Base-by-base conservation (phyloP, 441 rosid species). In the Melastoma candidum region DNA sequence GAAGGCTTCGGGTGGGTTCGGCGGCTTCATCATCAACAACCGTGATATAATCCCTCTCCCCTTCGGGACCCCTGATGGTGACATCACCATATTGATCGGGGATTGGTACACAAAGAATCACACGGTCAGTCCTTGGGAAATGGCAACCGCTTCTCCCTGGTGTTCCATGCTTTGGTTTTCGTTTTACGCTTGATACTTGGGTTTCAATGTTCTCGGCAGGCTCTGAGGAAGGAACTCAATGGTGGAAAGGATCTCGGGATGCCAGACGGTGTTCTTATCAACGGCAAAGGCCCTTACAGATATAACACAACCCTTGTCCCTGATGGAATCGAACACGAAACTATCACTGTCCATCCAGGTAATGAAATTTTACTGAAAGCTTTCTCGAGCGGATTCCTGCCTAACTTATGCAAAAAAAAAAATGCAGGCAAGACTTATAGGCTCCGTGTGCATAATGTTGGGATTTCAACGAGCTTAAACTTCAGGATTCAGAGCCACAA, bases 401-500 rank as follows among this genome's bases (percentile, higher is more conserved):
- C 41, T 36, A 36, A 36, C 22, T 17, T 36, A 9, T 36, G 8
- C 8, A 2, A 9, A 9, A 9, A 36, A 36, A 36, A 36, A 1
- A 4, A 9, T 76, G 63, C 86, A 90, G 97, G 97, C 14, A 87
- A 84, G 63, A 90, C 90, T 26, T 90, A 84, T 61, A 74, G 96
- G 36, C 14, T 90, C 54, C 87, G 95, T 41, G 90, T 90, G 60
- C 86, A 79, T 64, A 84, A 90, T 63, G 90, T 90, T 70, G 97
- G 97, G 47, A 74, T 72, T 43, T 87, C 92, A 43, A 90, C 97
- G 45, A 81, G 90, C 74, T 71, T 87, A 77, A 87, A 90, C 73
- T 83, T 92, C 59, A 81, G 98, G 75, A 83, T 90, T 58, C 96
- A 90, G 83, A 87, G 75, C 63, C 98, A 92, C 72, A 92, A 64